Base-by-base conservation (phyloP, 805 yeast genomes). In the Cyberlindnera meyerae region DNA sequence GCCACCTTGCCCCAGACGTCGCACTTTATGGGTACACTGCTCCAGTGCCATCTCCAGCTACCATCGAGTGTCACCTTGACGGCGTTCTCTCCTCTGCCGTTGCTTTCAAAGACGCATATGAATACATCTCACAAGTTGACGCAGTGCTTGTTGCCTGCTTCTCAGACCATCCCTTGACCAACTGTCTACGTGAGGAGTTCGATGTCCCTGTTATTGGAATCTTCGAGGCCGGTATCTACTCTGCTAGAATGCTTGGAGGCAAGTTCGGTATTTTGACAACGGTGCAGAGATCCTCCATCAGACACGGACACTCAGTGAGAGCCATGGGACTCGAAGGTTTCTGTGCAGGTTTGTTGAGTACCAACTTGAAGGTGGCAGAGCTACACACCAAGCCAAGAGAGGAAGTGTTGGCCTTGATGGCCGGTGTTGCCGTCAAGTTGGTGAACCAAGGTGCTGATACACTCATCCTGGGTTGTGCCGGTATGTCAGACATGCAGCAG, bases 161-260 rank as follows among this genome's bases (percentile, higher is more conserved):
- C 44, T 58, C 63, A 1, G 63, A 59, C 24, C 65, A 60, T 41
- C 65, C 65, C 3, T 36, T 60, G 38, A 53, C 51, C 4, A 57
- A 60, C 40, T 58, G 62, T 37, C 44, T 60, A 2, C 48, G 63
- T 24, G 65, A 59, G 39, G 65, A 60, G 43, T 60, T 60, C 18
- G 58, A 58, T 21, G 43, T 54, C 21, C 63, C 63, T 4, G 44
- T 46, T 7, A 54, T 61, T 41, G 65, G 65, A 2, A 60, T 60
- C 15, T 54, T 60, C 47, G 65, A 60, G 29, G 63, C 65, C 2
- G 62, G 55, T 5, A 45, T 60, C 15, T 60, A 60, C 44, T 47
- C 55, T 8, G 57, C 64, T 0, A 44, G 63, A 34, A 32, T 60
- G 25, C 34, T 60, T 1, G 63, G 64, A 14, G 62, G 61, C 2